phyloP scores from a whole-genome alignment of 768 basidiomycete species.

The Suillus subalutaceus region DNA sequence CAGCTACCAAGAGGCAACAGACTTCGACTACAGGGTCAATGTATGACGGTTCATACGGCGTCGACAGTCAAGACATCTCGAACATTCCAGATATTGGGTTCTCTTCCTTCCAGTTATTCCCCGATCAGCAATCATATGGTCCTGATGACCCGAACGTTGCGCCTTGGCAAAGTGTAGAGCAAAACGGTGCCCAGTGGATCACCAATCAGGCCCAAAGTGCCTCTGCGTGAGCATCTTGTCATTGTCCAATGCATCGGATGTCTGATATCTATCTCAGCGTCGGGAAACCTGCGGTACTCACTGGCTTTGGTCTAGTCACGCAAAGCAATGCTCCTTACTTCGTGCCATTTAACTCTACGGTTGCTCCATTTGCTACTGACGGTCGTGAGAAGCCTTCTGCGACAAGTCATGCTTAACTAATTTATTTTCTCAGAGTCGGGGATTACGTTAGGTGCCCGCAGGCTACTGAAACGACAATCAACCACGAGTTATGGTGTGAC shows the following conservation, averaged over 20 bases:
- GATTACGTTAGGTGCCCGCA: too few relatives aligned
- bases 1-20: slow-evolving; percentile 53
- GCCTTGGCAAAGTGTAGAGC: slow-evolving; percentile 54
- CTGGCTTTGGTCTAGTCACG: slow-evolving; percentile 66
- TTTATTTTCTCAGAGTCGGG: slow-evolving; percentile 14
- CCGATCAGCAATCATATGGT: slow-evolving; percentile 64
- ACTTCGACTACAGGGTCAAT: slow-evolving; percentile 47
- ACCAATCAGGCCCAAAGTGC: slow-evolving; percentile 46
- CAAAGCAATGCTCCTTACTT: slow-evolving; percentile 53
- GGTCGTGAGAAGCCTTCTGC: slow-evolving; percentile 19
- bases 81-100: slow-evolving; percentile 61
- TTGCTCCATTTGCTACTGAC: slow-evolving; percentile 43
- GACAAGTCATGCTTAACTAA: not conserved
- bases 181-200: slow-evolving; percentile 60
- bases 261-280: slow-evolving; percentile 38
- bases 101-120: slow-evolving; percentile 65
- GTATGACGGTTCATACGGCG: slow-evolving; percentile 65
- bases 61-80: slow-evolving; percentile 67
- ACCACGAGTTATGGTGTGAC: slow-evolving; percentile 48
- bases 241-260: not conserved
- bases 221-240: slow-evolving; percentile 40
- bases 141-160: slow-evolving; percentile 50
- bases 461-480: not conserved
- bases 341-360: slow-evolving; percentile 62
- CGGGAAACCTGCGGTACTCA: slow-evolving; percentile 56